Conservation (phyloP, 148 eudicot species). For the Rhododendron mucronatum region DNA sequence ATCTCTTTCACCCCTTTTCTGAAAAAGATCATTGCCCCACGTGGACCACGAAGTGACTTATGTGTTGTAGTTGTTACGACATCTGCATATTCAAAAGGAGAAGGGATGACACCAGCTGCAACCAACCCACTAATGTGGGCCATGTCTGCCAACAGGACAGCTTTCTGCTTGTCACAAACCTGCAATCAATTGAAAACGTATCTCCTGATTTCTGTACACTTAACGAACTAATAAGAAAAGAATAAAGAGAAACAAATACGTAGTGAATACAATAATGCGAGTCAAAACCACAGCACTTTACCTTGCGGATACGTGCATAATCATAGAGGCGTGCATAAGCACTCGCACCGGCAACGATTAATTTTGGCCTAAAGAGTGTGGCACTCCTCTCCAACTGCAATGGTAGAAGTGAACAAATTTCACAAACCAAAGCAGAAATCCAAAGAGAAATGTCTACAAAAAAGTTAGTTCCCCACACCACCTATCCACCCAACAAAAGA, state of each 20-base stretch:
- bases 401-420: background rate
- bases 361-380: slow-evolving; percentile 77
- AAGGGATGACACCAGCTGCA: slow-evolving; percentile 90
- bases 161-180: slow-evolving; percentile 95
- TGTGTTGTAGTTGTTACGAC: slow-evolving; percentile 64
- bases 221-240: background rate
- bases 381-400: slow-evolving; percentile 95
- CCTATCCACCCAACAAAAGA: background rate
- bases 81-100: slow-evolving; percentile 65
- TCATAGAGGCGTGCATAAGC: slow-evolving; percentile 94
- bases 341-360: slow-evolving; percentile 98
- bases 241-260: background rate
- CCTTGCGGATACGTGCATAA: slow-evolving; percentile 91
- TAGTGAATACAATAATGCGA: background rate
- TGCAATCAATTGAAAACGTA: slow-evolving; percentile 18
- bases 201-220: slow-evolving; percentile 4
- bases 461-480: background rate
- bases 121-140: slow-evolving; percentile 98
- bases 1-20: slow-evolving; percentile 58
- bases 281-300: slow-evolving; percentile 18
- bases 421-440: background rate
- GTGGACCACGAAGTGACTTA: slow-evolving; percentile 61
- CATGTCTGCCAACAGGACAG: slow-evolving; percentile 90
- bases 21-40: slow-evolving; percentile 67
- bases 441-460: background rate